Percentiles rank a stretch among this genome's conserved stretches.
phyloP scores from a whole-genome alignment of 805 yeast species.

The Wickerhamiella sergipiensis region DNA sequence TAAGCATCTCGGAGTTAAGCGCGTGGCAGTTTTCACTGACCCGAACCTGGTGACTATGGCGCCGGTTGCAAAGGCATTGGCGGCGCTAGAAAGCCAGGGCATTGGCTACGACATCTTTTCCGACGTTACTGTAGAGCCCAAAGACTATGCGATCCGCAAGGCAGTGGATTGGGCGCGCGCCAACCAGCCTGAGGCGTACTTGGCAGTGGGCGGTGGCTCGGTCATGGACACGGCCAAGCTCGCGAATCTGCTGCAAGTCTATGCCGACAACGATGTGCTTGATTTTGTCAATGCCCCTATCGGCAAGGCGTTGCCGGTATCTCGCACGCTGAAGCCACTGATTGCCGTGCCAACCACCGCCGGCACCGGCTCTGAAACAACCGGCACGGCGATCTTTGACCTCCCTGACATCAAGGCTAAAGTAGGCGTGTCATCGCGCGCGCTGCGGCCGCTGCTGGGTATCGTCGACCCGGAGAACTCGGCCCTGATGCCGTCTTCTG shows the following conservation, averaged over 20 bases:
- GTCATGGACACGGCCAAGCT: slow-evolving; percentile 35
- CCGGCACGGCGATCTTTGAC: slow-evolving; percentile 34
- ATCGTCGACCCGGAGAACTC: slow-evolving; percentile 32
- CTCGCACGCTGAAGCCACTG: slow-evolving; percentile 25
- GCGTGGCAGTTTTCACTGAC: slow-evolving; percentile 29
- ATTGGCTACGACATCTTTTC: slow-evolving; percentile 24
- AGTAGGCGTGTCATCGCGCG: slow-evolving; percentile 32
- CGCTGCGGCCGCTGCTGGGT: slow-evolving; percentile 31
- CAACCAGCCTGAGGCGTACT: slow-evolving; percentile 27
- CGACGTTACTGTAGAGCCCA: slow-evolving; percentile 29
- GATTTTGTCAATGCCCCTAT: slow-evolving; percentile 33
- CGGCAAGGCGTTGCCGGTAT: slow-evolving; percentile 27
- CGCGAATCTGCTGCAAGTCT: slow-evolving; percentile 29
- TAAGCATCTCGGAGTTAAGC: slow-evolving; percentile 21
- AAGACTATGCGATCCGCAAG: slow-evolving; percentile 23
- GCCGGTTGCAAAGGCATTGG: slow-evolving; percentile 23
- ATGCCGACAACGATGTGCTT: slow-evolving; percentile 28
- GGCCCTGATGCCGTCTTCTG: slow-evolving; percentile 29
- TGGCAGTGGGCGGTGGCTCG: slow-evolving; percentile 35
- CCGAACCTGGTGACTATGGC: slow-evolving; percentile 18
- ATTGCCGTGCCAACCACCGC: slow-evolving; percentile 35
- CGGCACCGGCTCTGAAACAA: slow-evolving; percentile 35
- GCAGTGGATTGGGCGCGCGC: slow-evolving; percentile 28
- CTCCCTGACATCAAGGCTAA: slow-evolving; percentile 28
- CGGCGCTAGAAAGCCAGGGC: slow-evolving; percentile 24